Evolutionary conservation across 768 basidiomycete genomes (phyloP).

Genomic region (Suillus plorans): DNA sequence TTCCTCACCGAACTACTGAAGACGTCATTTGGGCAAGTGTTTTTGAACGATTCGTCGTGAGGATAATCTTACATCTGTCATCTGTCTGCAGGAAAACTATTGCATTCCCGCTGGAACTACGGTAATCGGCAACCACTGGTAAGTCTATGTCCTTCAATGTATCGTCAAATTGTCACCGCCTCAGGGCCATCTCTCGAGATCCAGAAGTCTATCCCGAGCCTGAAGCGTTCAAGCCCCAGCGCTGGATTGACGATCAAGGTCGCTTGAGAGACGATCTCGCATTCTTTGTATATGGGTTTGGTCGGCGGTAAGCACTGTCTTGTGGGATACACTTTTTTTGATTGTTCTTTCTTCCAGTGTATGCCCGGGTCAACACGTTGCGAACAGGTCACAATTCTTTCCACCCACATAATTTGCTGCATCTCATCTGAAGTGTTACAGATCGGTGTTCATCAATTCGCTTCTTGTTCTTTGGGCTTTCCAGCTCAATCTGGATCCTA

Average conservation of each 20-base stretch:
- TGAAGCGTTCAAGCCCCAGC: neutral
- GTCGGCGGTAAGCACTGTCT: neutral
- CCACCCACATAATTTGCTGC: neutral
- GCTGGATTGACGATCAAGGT: neutral
- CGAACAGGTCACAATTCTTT: neutral
- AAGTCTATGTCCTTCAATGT: neutral
- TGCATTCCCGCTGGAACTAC: neutral
- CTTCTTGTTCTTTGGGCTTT: neutral
- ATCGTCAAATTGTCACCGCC: neutral
- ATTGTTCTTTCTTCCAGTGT: neutral
- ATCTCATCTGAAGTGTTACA: neutral
- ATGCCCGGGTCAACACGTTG: neutral
- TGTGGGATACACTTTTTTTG: neutral
- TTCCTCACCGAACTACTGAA: neutral
- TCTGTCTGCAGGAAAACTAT: neutral
- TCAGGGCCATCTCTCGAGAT: conserved; percentile 2
- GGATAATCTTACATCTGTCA: neutral
- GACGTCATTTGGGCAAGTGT: neutral
- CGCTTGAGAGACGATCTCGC: neutral
- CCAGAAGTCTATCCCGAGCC: neutral
- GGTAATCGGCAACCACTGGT: neutral
- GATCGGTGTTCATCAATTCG: neutral
- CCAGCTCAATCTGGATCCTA: neutral
- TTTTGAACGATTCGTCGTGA: neutral
- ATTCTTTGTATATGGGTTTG: neutral